Conservation (phyloP, 129 eudicot genomes). For the Escallonia herrerae region DNA sequence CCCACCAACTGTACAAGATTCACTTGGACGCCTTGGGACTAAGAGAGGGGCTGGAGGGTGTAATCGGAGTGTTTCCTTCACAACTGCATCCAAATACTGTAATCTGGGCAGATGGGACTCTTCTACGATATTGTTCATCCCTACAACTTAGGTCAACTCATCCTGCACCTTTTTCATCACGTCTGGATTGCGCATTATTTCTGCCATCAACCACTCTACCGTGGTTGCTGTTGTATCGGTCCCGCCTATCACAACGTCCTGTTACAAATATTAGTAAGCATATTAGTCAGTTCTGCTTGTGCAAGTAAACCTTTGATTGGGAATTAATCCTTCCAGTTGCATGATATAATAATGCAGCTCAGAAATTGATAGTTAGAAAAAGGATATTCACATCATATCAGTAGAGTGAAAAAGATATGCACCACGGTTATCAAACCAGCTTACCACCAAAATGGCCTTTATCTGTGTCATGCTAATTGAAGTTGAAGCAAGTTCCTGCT, state of each 20-base stretch:
- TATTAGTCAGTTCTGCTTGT: no score
- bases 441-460: slow-evolving; percentile 29
- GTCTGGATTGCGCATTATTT: slow-evolving; percentile 16
- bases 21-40: slow-evolving; percentile 20
- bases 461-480: slow-evolving; percentile 10
- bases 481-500: slow-evolving; percentile 1
- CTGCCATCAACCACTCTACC: slow-evolving; percentile 23
- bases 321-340: no score
- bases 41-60: slow-evolving; percentile 23
- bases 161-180: slow-evolving; percentile 14
- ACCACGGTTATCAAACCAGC: background rate
- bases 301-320: no score
- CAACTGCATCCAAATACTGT: slow-evolving; percentile 16
- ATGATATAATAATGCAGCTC: no score
- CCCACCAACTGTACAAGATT: slow-evolving; percentile 12
- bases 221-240: slow-evolving; percentile 19
- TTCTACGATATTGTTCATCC: slow-evolving; percentile 14
- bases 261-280: background rate
- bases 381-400: no score
- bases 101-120: slow-evolving; percentile 16
- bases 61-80: slow-evolving; percentile 22
- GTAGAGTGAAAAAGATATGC: no score
- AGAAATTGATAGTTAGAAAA: no score
- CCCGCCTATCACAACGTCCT: slow-evolving; percentile 30
- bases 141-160: slow-evolving; percentile 19